Evolutionary conservation across 805 yeast genomes (phyloP), one percentile per base, ranked within the genome.

Genomic region (Metschnikowia bowlesiae): DNA sequence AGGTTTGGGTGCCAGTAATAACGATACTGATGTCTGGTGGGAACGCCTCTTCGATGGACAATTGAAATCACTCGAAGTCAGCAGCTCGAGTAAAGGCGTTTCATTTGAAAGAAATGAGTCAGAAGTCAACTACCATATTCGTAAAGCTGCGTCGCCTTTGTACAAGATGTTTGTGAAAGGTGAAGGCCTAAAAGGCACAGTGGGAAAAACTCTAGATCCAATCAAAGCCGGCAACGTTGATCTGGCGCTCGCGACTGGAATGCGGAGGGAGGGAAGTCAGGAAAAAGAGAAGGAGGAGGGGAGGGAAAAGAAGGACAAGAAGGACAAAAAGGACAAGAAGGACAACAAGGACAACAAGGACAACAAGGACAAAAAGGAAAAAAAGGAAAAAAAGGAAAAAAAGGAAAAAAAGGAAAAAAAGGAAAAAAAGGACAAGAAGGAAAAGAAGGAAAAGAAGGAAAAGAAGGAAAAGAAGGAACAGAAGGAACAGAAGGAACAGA

Each of bases 21-120:
- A 82, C 46, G 94, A 89, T 57, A 80, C 84, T 13, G 96, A 88
- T 56, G 85, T 89, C 42, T 92, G 99, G 99, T 92, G 99, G 99
- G 99, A 92, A 58, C 78, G 88, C 55, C 74, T 92, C 41, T 94
- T 94, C 70, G 97, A 92, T 67, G 97, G 97, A 1, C 97, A 90
- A 57, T 75, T 92, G 55, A 88, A 89, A 62, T 79, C 82, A 8
- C 65, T 94, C 46, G 89, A 87, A 51, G 88, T 89, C 7, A 65
- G 55, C 18, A 53, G 63, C 2, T 52, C 44, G 3, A 63, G 61
- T 4, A 71, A 71, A 1, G 67, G 61, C 1, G 75, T 87, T 0
- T 64, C 73, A 8, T 84, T 87, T 58, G 73, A 73, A 28, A 87
- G 81, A 54, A 80, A 78, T 38, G 56, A 56, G 10, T 81, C 76